These are phyloP conservation scores for Leishmania major DNA, from an alignment of 208 protist species.

Conservation along the genomic window DNA sequence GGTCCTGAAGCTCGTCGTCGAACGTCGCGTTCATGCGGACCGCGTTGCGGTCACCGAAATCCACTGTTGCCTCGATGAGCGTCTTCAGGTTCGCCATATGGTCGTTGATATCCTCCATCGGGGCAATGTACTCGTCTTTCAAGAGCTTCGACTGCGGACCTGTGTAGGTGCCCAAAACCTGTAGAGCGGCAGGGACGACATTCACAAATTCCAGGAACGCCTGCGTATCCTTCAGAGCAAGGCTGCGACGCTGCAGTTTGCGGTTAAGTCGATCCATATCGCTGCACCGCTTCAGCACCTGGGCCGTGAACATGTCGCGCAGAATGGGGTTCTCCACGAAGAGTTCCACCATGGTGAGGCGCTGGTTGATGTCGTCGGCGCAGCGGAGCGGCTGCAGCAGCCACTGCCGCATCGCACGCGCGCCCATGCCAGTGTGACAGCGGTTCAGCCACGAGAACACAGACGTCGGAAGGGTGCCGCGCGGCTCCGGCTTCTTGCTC, in stretches of 20 bases:
- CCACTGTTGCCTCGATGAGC: constrained; percentile 83
- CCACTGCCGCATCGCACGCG: constrained; percentile 96
- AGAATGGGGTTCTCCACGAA: constrained; percentile 91
- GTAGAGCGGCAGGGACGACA: constrained; percentile 61
- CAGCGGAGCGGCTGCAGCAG: constrained; percentile 97
- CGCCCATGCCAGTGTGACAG: constrained; percentile 96
- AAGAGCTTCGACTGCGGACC: constrained; percentile 77
- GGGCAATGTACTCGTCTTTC: constrained; percentile 82
- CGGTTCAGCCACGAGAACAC: constrained; percentile 96
- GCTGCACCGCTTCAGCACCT: constrained; percentile 90
- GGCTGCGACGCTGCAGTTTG: constrained; percentile 86
- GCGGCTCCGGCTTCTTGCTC: constrained; percentile 79
- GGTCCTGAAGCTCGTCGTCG: constrained; percentile 91
- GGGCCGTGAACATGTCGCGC: constrained; percentile 73
- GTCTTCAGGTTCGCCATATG: constrained; percentile 80
- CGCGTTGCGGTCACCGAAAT: constrained; percentile 75
- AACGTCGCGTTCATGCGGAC: constrained; percentile 93
- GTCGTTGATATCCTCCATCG: constrained; percentile 85
- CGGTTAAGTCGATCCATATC: constrained; percentile 95
- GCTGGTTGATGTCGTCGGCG: constrained; percentile 90
- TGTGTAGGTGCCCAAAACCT: constrained; percentile 70
- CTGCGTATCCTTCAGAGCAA: constrained; percentile 89
- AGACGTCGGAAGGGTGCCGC: constrained; percentile 68
- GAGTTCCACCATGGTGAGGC: constrained; percentile 93
- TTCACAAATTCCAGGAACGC: constrained; percentile 86